A percentile compares a stretch with the other conserved stretches of the same genome.
phyloP scores from a whole-genome alignment of 2,329 filamentous ascomycete species.

The Aspergillus fischeri region DNA sequence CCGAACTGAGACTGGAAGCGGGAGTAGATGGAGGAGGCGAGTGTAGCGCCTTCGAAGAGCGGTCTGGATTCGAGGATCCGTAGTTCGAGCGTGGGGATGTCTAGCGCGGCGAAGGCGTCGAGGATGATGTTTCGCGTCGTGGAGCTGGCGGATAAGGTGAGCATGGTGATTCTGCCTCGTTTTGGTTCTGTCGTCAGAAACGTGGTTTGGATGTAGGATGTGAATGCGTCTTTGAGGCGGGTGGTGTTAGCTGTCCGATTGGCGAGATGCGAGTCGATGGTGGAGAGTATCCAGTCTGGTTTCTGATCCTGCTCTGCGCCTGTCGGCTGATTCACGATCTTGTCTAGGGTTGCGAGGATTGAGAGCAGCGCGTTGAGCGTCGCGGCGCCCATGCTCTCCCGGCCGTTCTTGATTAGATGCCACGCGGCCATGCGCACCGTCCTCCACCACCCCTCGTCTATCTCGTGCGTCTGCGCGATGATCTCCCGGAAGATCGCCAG shows the following conservation, averaged over 20 bases:
- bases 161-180: slow-evolving; percentile 42
- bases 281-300: slow-evolving; percentile 18
- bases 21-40: slow-evolving; percentile 43
- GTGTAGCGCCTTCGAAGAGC: slow-evolving; percentile 59
- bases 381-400: slow-evolving; percentile 63
- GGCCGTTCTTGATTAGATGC: slow-evolving; percentile 62
- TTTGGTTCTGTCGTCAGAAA: slow-evolving; percentile 6
- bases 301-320: not conserved
- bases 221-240: slow-evolving; percentile 23
- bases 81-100: slow-evolving; percentile 46
- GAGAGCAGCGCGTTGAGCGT: slow-evolving; percentile 42
- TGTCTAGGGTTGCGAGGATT: slow-evolving; percentile 21
- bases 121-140: slow-evolving; percentile 53
- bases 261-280: slow-evolving; percentile 25
- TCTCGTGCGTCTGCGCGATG: slow-evolving; percentile 19
- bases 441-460: slow-evolving; percentile 49
- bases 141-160: slow-evolving; percentile 62
- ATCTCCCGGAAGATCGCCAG: slow-evolving; percentile 50
- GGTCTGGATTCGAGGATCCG: slow-evolving; percentile 64
- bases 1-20: slow-evolving; percentile 17
- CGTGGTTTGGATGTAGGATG: slow-evolving; percentile 19
- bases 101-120: slow-evolving; percentile 34
- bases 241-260: slow-evolving; percentile 18
- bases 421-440: slow-evolving; percentile 55
- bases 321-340: slow-evolving; percentile 18